Evolutionary conservation across 2,329 filamentous ascomycete genomes (phyloP), one percentile per base, ranked within the genome.

Genomic region (Rutstroemia sp.): DNA sequence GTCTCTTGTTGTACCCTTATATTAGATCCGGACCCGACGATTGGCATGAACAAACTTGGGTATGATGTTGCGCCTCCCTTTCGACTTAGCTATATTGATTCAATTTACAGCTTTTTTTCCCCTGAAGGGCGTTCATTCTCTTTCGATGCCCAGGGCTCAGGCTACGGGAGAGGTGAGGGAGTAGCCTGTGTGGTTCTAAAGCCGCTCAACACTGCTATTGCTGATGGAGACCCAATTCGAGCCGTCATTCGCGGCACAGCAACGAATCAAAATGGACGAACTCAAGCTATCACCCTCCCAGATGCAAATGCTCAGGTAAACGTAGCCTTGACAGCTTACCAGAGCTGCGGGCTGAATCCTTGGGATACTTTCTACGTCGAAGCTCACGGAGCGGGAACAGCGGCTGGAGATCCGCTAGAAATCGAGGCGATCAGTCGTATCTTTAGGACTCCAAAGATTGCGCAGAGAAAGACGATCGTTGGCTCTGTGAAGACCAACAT

Each of bases 151-250:
- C 27, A 5, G 5, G 27, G 7, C 9, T 2, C 27, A 30, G 27
- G 27, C 27, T 30, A 30, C 27, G 27, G 27, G 5, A 30, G 27
- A 30, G 27, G 27, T 30, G 27, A 30, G 27, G 27, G 27, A 30
- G 27, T 30, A 30, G 27, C 27, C 7, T 30, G 27, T 30, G 27
- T 30, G 9, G 27, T 30, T 30, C 27, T 30, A 9, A 30, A 30
- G 27, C 27, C 27, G 9, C 27, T 30, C 27, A 30, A 5, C 27
- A 7, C 27, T 30, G 27, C 27, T 9, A 30, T 30, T 30, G 27
- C 27, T 30, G 78, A 82, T 60, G 79, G 80, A 17, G 82, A 87
- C 64, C 75, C 75, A 0, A 80, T 83, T 57, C 74, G 78, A 6
- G 77, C 75, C 12, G 72, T 83, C 25, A 78, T 84, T 56, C 74